phyloP scores from a whole-genome alignment of 768 basidiomycete species.

The Fomitopsis serialis region DNA sequence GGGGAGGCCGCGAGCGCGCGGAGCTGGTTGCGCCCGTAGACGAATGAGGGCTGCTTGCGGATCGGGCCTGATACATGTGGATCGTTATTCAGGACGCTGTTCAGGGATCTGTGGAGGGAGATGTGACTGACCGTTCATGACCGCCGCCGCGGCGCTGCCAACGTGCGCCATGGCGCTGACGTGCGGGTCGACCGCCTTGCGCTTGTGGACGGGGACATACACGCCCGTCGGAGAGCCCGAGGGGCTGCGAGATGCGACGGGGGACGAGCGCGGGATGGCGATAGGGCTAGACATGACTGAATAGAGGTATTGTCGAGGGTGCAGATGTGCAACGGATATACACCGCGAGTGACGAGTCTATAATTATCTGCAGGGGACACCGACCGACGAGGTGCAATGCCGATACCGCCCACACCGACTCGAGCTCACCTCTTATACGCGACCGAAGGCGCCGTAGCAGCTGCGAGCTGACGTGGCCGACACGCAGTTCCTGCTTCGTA shows the following conservation, averaged over 20 bases:
- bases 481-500: not conserved
- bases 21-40: slow-evolving; percentile 15
- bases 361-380: no score
- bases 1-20: slow-evolving; percentile 18
- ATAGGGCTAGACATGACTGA: slow-evolving; percentile 18
- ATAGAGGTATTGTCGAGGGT: not conserved
- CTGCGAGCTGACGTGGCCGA: slow-evolving; percentile 2
- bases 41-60: slow-evolving; percentile 5
- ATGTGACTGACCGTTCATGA: not conserved
- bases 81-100: not conserved
- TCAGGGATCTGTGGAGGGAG: not conserved
- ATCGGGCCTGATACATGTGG: slow-evolving; percentile 3
- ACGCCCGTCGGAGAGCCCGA: slow-evolving; percentile 3
- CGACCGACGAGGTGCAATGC: no score
- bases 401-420: no score
- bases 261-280: slow-evolving; percentile 11
- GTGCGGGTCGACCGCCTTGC: not conserved
- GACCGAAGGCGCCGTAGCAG: not conserved
- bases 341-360: not conserved
- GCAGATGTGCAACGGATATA: not conserved
- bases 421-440: not conserved
- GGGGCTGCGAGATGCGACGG: not conserved
- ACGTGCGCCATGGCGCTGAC: not conserved
- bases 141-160: not conserved
- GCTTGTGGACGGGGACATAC: slow-evolving; percentile 8